Base-by-base conservation (phyloP, 805 yeast species). In the Yarrowia keelungensis region DNA sequence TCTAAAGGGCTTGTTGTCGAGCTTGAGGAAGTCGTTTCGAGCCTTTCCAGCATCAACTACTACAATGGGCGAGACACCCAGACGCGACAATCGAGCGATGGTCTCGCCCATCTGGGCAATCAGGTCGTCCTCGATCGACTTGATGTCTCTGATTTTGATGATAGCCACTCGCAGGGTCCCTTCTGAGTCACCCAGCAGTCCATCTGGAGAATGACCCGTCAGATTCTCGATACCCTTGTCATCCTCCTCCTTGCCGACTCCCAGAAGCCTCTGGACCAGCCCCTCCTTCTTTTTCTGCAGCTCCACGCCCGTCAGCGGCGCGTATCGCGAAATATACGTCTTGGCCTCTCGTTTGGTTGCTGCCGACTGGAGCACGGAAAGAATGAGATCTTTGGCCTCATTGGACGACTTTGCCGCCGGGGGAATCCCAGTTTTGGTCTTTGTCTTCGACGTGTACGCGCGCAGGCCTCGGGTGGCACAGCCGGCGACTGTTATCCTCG, bases 261-360 rank as follows among this genome's bases (percentile, higher is more conserved):
- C 77, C 74, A 43, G 76, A 71, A 70, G 74, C 73, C 47, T 46
- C 53, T 74, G 81, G 68, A 72, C 75, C 79, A 67, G 82, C 71
- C 65, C 79, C 74, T 41, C 80, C 73, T 69, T 80, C 77, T 38
- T 79, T 72, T 70, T 70, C 68, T 78, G 83, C 12, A 59, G 71
- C 51, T 71, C 74, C 42, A 36, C 43, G 15, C 69, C 69, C 22
- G 59, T 70, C 47, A 64, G 12, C 69, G 71, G 45, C 58, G 69
- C 78, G 75, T 93, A 94, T 75, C 89, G 90, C 43, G 85, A 81
- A 58, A 94, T 79, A 75, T 93, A 94, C 71, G 89, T 89, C 71
- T 86, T 84, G 5, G 97, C 97, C 75, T 94, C 98, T 70, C 99
- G 82, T 76, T 92, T 93, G 0, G 98, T 94, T 7, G 98, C 96